Conservation (phyloP, 352 stramenopile genomes). For the Globisporangium viniferum region DNA sequence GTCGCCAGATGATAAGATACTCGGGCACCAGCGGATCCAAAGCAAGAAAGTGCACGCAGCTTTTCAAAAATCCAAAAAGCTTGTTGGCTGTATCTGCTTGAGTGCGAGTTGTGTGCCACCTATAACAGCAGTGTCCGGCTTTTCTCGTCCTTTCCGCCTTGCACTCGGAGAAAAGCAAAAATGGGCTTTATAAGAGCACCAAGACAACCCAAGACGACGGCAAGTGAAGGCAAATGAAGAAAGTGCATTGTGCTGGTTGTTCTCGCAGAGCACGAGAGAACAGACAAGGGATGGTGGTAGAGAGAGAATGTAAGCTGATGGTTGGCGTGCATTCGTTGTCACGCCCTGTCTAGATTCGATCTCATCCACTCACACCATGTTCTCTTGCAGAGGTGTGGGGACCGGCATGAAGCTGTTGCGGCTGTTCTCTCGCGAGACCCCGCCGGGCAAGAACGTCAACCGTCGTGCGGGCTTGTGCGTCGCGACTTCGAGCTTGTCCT, state of each 20-base stretch:
- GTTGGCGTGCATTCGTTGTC: not conserved
- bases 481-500: constrained; percentile 47
- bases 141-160: constrained; percentile 3
- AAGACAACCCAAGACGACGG: not conserved
- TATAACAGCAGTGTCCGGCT: not conserved
- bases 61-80: not conserved
- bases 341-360: constrained; percentile 8
- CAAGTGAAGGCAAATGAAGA: constrained; percentile 3
- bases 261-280: not conserved
- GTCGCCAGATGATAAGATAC: too few relatives aligned
- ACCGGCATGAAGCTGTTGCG: constrained; percentile 10
- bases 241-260: constrained; percentile 5
- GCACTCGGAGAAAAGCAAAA: not conserved
- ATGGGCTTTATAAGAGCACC: not conserved
- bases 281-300: not conserved
- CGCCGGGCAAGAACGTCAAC: constrained; percentile 20
- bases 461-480: constrained; percentile 33
- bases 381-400: constrained; percentile 12
- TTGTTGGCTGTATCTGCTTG: not conserved
- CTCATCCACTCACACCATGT: constrained; percentile 11
- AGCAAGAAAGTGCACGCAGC: constrained; percentile 2
- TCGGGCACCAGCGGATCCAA: not conserved
- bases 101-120: not conserved
- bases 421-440: constrained; percentile 22
- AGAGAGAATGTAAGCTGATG: not conserved